A percentile compares a stretch with the other conserved stretches of the same genome.
Evolutionary conservation across 352 stramenopile genomes (phyloP).

Genomic region (Phytophthora boehmeriae): DNA sequence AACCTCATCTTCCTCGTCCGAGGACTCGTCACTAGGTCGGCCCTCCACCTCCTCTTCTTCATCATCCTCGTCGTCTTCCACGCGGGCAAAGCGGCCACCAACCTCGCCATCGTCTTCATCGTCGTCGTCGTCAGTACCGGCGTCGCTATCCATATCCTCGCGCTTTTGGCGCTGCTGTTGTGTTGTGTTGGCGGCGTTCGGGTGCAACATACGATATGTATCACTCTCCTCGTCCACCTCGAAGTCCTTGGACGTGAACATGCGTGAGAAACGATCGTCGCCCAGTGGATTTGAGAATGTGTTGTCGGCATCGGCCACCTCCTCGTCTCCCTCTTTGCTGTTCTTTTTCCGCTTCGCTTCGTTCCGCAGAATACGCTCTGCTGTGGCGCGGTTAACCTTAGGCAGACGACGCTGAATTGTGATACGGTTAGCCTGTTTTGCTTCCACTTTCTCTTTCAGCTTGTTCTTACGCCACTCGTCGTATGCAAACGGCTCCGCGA

Average conservation of each 20-base stretch:
- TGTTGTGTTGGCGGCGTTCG: conserved; percentile 83
- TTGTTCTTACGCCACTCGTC: conserved; percentile 98
- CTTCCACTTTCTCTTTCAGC: conserved; percentile 93
- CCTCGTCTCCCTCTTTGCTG: conserved; percentile 34
- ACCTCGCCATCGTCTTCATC: conserved; percentile 59
- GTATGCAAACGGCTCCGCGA: conserved; percentile 98
- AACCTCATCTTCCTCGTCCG: conserved; percentile 54
- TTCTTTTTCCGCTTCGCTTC: conserved; percentile 79
- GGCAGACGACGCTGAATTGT: conserved; percentile 87
- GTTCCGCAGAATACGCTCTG: conserved; percentile 79
- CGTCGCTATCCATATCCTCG: conserved; percentile 94
- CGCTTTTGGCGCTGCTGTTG: conserved; percentile 71
- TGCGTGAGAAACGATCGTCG: conserved; percentile 96
- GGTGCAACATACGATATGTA: conserved; percentile 96
- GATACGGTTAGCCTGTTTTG: conserved; percentile 90
- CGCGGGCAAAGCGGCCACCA: conserved; percentile 67
- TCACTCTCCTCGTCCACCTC: conserved; percentile 97
- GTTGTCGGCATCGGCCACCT: conserved; percentile 25
- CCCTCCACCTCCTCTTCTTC: conserved; percentile 66
- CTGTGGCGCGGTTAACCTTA: conserved; percentile 91
- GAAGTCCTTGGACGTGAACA: conserved; percentile 98
- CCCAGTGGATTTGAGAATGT: conserved; percentile 84
- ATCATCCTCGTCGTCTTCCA: conserved; percentile 66
- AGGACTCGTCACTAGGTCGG: conserved; percentile 71
- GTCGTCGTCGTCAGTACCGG: conserved; percentile 67